These are phyloP conservation scores for Barnettozyma pratensis DNA, from an alignment of 805 yeast genomes.

Conservation along the genomic window DNA sequence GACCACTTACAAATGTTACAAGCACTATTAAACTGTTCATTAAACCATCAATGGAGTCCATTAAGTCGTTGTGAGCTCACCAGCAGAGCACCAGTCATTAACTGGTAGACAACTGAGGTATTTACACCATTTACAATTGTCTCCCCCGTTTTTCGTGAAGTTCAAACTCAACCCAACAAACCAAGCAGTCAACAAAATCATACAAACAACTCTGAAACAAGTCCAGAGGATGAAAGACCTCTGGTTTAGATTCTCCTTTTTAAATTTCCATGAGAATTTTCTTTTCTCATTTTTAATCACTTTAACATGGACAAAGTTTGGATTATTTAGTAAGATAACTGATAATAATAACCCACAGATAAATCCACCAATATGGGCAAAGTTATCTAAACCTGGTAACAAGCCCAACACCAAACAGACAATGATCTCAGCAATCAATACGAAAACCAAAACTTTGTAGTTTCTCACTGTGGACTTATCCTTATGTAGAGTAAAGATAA, in stretches of 20 bases:
- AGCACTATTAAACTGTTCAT: not conserved
- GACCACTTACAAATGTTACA: not conserved
- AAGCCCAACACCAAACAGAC: slow-evolving; percentile 59
- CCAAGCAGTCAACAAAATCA: slow-evolving; percentile 44
- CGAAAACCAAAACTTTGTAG: slow-evolving; percentile 40
- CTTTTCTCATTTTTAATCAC: slow-evolving; percentile 1
- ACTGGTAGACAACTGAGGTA: slow-evolving; percentile 68
- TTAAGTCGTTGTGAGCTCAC: slow-evolving; percentile 21
- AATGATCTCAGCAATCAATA: slow-evolving; percentile 52
- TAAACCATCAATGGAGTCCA: not conserved
- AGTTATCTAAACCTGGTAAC: slow-evolving; percentile 70
- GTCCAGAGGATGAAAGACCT: slow-evolving; percentile 47
- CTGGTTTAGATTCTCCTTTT: slow-evolving; percentile 27
- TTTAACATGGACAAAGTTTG: slow-evolving; percentile 34
- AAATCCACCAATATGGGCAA: slow-evolving; percentile 73
- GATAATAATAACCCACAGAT: slow-evolving; percentile 52
- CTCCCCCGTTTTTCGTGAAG: slow-evolving; percentile 44
- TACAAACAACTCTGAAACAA: slow-evolving; percentile 37
- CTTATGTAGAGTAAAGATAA: slow-evolving; percentile 45
- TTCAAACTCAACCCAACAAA: slow-evolving; percentile 45
- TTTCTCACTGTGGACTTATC: slow-evolving; percentile 43
- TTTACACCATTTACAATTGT: slow-evolving; percentile 65
- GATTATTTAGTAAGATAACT: slow-evolving; percentile 48
- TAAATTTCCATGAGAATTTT: slow-evolving; percentile 10
- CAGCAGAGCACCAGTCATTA: slow-evolving; percentile 61